phyloP scores from a whole-genome alignment of 768 basidiomycete genomes.

The Mycena latifolia region DNA sequence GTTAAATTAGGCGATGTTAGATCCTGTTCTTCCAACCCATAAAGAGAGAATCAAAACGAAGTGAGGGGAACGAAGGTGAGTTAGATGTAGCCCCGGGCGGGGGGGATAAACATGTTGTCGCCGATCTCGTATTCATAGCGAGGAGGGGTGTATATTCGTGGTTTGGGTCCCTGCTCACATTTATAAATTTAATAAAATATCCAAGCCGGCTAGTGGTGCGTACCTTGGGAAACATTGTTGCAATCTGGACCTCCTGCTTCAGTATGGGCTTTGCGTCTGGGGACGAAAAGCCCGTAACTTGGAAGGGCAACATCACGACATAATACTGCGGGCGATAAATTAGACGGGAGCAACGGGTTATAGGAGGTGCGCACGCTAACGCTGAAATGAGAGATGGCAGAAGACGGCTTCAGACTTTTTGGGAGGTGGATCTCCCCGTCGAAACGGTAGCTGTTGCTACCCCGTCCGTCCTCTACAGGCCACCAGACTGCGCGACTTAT shows the following conservation, averaged over 20 bases:
- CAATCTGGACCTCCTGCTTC: slow-evolving; percentile 34
- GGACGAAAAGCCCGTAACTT: slow-evolving; percentile 29
- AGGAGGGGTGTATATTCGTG: slow-evolving; percentile 29
- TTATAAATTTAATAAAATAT: not conserved
- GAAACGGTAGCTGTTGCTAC: slow-evolving; percentile 16
- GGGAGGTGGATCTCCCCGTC: slow-evolving; percentile 38
- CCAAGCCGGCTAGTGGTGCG: not conserved
- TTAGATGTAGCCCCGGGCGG: slow-evolving; percentile 27
- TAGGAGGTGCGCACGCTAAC: slow-evolving; percentile 17
- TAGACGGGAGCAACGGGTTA: not conserved
- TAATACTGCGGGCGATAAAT: slow-evolving; percentile 19
- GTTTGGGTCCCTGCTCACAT: slow-evolving; percentile 27
- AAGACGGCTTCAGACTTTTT: slow-evolving; percentile 35
- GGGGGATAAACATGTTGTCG: slow-evolving; percentile 28
- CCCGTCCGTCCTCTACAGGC: slow-evolving; percentile 27
- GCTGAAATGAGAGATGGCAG: slow-evolving; percentile 29
- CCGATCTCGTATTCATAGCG: slow-evolving; percentile 31
- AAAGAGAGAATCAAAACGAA: not conserved
- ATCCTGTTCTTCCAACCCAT: not conserved
- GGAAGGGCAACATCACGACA: slow-evolving; percentile 33
- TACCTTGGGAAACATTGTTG: slow-evolving; percentile 33
- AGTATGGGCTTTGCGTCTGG: slow-evolving; percentile 12
- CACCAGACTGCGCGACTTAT: slow-evolving; percentile 36
- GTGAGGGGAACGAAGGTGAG: not conserved
- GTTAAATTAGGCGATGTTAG: not conserved